Conservation (phyloP, 768 basidiomycete genomes). For the Albatrellus ellisii region DNA sequence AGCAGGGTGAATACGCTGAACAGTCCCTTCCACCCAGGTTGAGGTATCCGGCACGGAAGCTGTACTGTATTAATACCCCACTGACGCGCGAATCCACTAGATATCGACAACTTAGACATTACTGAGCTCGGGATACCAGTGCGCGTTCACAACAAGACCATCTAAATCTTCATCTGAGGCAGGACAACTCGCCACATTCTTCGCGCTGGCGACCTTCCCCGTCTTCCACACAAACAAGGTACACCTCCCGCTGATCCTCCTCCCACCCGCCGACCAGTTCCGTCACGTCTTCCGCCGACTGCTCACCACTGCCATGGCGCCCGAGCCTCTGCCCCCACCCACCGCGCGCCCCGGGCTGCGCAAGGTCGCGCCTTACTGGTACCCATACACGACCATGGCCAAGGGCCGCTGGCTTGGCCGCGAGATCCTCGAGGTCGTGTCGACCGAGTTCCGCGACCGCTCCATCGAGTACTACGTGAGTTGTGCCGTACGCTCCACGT, state of each 20-base stretch:
- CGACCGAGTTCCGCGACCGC: conserved; percentile 87
- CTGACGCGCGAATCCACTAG: too few species aligned
- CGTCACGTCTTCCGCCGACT: conserved; percentile 17
- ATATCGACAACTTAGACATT: too few species aligned
- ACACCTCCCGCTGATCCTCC: conserved; percentile 29
- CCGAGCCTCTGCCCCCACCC: conserved; percentile 5
- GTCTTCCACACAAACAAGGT: conserved; percentile 13
- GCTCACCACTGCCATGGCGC: conserved; percentile 15
- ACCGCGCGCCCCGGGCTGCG: conserved; percentile 37
- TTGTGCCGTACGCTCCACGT: conserved; percentile 12
- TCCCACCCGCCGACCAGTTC: conserved; percentile 42
- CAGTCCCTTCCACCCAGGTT: too few species aligned
- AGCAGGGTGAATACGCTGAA: too few species aligned
- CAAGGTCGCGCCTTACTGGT: conserved; percentile 84
- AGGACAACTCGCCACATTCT: background rate
- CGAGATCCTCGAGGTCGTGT: conserved; percentile 82
- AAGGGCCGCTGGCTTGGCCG: conserved; percentile 85
- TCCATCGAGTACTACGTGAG: conserved; percentile 94
- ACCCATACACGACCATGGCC: conserved; percentile 86
- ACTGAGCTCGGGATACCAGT: too few species aligned
- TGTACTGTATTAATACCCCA: too few species aligned
- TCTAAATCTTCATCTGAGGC: too few species aligned
- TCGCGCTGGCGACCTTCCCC: background rate
- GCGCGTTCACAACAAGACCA: too few species aligned
- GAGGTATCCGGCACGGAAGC: too few species aligned